Evolutionary conservation across 345 rosid genomes (phyloP), one percentile per base, ranked within the genome.

Genomic region (Citrus reticulata): DNA sequence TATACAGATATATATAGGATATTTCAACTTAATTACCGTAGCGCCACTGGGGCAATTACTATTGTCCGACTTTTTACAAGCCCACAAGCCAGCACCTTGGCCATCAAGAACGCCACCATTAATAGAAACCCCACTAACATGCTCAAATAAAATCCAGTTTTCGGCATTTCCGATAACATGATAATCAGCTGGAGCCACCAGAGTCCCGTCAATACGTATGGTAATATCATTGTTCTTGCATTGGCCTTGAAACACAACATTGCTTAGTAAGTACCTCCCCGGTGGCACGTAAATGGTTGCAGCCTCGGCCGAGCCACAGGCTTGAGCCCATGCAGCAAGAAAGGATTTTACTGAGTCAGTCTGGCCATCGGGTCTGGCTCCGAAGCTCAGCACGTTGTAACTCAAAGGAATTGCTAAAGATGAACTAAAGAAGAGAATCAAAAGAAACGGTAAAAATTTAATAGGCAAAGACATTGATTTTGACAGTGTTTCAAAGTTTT

Each of bases 151-250:
- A 29, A 29, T 29, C 30, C 30, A 29, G 30, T 29, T 29, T 29
- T 29, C 30, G 30, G 30, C 30, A 29, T 72, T 68, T 22, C 93
- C 93, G 1, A 85, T 64, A 65, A 80, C 87, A 74, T 0, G 42
- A 70, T 84, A 91, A 78, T 91, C 81, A 0, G 87, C 76, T 0
- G 97, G 95, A 71, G 97, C 96, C 35, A 93, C 89, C 30, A 93
- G 88, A 10, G 91, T 91, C 19, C 96, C 95, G 16, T 85, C 88
- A 9, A 94, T 86, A 30, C 70, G 79, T 68, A 93, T 59, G 0
- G 85, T 71, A 62, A 91, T 80, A 60, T 82, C 89, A n/a, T 68
- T 84, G 37, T 75, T 90, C 54, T 86, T 90, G 84, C 97, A 94
- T 5, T 87, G 89, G 66, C 96, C 98, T 3, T 82, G 67, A 77